Evolutionary conservation across 441 rosid species (phyloP), one percentile per base, ranked within the genome.

Genomic region (Lepidium campestre): DNA sequence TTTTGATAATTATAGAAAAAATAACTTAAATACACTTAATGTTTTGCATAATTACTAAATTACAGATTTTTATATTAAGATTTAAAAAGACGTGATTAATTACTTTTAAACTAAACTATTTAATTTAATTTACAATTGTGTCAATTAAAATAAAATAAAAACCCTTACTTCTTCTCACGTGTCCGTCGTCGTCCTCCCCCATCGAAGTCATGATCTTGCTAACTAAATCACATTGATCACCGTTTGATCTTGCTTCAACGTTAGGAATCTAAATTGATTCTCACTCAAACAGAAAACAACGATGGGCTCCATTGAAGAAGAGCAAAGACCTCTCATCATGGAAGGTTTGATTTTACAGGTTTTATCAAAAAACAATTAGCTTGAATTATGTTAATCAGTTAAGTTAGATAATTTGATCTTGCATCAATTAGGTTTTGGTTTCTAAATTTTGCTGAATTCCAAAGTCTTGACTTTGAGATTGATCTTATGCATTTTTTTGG

Each of bases 131-230:
- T n/a, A n/a, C n/a, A n/a, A n/a, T n/a, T n/a, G n/a, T n/a, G n/a
- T n/a, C n/a, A n/a, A n/a, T n/a, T n/a, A n/a, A n/a, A n/a, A n/a
- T n/a, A n/a, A n/a, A n/a, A n/a, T n/a, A n/a, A n/a, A n/a, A n/a
- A n/a, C n/a, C n/a, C n/a, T n/a, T n/a, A n/a, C n/a, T n/a, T n/a
- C n/a, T n/a, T n/a, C n/a, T n/a, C n/a, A n/a, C n/a, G n/a, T n/a
- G n/a, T n/a, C n/a, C n/a, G n/a, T n/a, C n/a, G n/a, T n/a, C n/a
- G n/a, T n/a, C n/a, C n/a, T n/a, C n/a, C n/a, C n/a, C n/a, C n/a
- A n/a, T n/a, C n/a, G n/a, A n/a, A n/a, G 94, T 90, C 98, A 90
- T 86, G 66, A 57, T 75, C 74, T 76, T 68, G 74, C 86, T 66
- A 10, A 72, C 90, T 5, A 74, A 36, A 67, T 93, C 97, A 27